phyloP scores from a whole-genome alignment of 306 rosid genomes.

The Mucuna pruriens region DNA sequence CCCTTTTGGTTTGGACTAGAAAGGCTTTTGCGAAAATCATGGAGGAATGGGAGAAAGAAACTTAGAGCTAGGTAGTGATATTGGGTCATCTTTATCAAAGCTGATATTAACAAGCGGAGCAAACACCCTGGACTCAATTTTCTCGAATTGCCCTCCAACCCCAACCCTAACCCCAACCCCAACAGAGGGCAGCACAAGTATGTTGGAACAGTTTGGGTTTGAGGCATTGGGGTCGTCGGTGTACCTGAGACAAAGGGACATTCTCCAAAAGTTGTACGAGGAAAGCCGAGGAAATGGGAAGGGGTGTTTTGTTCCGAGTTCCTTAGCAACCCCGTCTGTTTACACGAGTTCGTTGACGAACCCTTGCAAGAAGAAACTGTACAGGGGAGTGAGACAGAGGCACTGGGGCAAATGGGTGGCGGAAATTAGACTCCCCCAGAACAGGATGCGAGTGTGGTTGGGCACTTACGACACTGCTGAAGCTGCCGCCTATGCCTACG shows the following conservation, averaged over 20 bases:
- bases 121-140: constrained; percentile 88
- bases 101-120: constrained; percentile 67
- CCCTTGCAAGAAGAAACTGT: constrained; percentile 67
- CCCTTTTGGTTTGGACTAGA: background rate
- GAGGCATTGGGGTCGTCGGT: constrained; percentile 80
- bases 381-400: constrained; percentile 99
- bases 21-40: constrained; percentile 26
- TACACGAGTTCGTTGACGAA: constrained; percentile 11
- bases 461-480: constrained; percentile 94
- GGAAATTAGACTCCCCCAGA: constrained; percentile 94
- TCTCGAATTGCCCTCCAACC: constrained; percentile 61
- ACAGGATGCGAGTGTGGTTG: constrained; percentile 95
- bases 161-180: too few species aligned
- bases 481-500: constrained; percentile 96
- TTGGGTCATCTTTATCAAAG: constrained; percentile 65
- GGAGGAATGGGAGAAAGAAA: constrained; percentile 47
- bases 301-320: constrained; percentile 18
- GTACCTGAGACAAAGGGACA: constrained; percentile 77
- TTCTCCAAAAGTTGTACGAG: constrained; percentile 68
- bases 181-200: too few species aligned
- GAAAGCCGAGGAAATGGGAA: constrained; percentile 44
- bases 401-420: constrained; percentile 99
- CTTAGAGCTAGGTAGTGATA: constrained; percentile 40
- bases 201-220: constrained; percentile 48
- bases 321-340: background rate